Base-by-base conservation (phyloP, 2,329 filamentous ascomycete genomes). In the Colletotrichum aenigma region DNA sequence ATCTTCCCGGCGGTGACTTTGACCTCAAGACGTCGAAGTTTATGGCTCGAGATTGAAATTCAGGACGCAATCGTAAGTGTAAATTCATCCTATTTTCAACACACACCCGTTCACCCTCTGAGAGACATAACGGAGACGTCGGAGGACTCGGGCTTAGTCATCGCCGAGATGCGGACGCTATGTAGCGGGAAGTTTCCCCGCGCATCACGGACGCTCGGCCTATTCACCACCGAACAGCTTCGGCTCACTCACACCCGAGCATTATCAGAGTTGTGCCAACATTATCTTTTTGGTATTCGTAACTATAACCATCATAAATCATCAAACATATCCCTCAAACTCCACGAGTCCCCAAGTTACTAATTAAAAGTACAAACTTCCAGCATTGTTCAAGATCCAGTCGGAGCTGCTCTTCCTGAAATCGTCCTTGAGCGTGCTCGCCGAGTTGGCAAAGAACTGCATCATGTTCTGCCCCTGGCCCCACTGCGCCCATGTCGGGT, bases 391-490 rank as follows among this genome's bases (percentile, higher is more conserved):
- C 60, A 66, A 24, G 13, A 82, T 78, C 56, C 77, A 82, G 10
- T 79, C 67, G 7, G 79, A 82, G 30, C 75, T 78, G 28, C 79
- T 77, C 30, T 79, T 78, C 16, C 86, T 81, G 69, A 88, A 88
- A 76, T 88, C 81, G 66, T 88, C 86, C 15, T 80, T 77, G 65
- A 87, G 43, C 3, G 82, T 60, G 36, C 77, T 78, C 16, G 85
- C 85, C 30, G 68, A 76, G 34, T 81, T 79, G 7, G 80, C 80
- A 34, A 80, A 85, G 76, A 90, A 89, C 81, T 89, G 86, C 80
- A 89, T 82, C 77, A 95, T 80, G 80, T 90, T 84, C 73, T 88
- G 87, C 1, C 81, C 83, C 6, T 85, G 81, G n/a, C 79, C 81
- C 87, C 87, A 89, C 72, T 83, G 77, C 0, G 87, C 87, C 87